phyloP scores from a whole-genome alignment of 139 green algal genomes.

The Haematococcus sp. region DNA sequence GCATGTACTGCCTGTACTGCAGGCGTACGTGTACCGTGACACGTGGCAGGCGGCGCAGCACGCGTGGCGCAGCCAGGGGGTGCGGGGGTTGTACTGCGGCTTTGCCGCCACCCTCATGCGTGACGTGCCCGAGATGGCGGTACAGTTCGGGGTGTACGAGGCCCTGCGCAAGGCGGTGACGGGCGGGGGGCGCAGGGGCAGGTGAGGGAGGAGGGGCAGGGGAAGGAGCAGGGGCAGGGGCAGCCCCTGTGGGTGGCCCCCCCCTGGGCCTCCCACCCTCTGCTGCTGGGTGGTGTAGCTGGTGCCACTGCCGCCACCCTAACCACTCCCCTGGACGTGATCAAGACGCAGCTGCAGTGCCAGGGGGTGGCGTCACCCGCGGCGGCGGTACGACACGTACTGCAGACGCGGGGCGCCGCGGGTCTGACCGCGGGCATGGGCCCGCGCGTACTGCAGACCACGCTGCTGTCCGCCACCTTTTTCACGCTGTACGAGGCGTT shows the following conservation, averaged over 20 bases:
- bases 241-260: constrained; percentile 1
- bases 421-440: constrained; percentile 50
- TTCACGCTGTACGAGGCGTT: constrained; percentile 65
- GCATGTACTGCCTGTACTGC: background rate
- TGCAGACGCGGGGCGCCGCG: constrained; percentile 16
- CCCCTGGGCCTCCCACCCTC: constrained; percentile 21
- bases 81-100: constrained; percentile 68
- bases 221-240: background rate
- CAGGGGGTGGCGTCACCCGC: constrained; percentile 23
- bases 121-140: constrained; percentile 73
- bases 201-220: constrained; percentile 2
- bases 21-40: constrained; percentile 65
- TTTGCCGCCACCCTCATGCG: constrained; percentile 69
- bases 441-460: constrained; percentile 59
- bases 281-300: constrained; percentile 52
- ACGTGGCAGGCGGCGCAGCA: constrained; percentile 35
- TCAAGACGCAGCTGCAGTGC: constrained; percentile 75
- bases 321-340: constrained; percentile 75
- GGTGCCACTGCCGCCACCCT: constrained; percentile 57
- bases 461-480: constrained; percentile 67
- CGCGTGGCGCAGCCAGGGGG: constrained; percentile 33
- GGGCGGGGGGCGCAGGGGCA: background rate
- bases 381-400: background rate
- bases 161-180: constrained; percentile 21
- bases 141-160: constrained; percentile 70